phyloP scores from a whole-genome alignment of 495 filamentous ascomycete genomes.

The Sordaria brevicollis region DNA sequence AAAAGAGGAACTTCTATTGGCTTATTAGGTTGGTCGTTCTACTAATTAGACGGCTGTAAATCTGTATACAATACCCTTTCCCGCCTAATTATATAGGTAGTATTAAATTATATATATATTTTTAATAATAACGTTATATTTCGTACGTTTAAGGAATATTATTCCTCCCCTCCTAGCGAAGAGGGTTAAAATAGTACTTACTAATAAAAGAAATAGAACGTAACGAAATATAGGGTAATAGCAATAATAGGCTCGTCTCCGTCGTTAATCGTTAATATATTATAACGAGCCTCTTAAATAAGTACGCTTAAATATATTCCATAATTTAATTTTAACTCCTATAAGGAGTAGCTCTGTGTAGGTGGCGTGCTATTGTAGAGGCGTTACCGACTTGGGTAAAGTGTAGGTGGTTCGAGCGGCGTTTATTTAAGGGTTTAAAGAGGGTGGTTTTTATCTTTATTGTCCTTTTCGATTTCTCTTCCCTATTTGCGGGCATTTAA shows the following conservation, averaged over 20 bases:
- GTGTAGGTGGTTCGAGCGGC: neutral
- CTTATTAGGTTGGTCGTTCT: too few species aligned
- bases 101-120: too few species aligned
- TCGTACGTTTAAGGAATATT: neutral
- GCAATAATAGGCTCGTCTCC: neutral
- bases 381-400: too few species aligned
- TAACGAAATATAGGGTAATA: neutral
- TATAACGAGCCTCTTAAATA: neutral
- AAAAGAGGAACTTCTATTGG: too few species aligned
- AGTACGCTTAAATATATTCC: neutral
- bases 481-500: neutral
- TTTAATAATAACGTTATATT: neutral
- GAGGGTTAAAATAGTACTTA: neutral
- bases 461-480: neutral
- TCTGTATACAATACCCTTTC: too few species aligned
- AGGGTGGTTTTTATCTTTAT: neutral
- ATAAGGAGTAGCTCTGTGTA: too few species aligned
- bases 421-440: neutral
- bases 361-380: too few species aligned
- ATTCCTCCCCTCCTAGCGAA: neutral
- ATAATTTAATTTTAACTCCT: too few species aligned
- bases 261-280: too few species aligned
- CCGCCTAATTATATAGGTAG: too few species aligned
- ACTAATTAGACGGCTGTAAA: too few species aligned
- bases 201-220: neutral